Conservation (phyloP, 78 protist species). For the Monocercomonoides exilis region DNA sequence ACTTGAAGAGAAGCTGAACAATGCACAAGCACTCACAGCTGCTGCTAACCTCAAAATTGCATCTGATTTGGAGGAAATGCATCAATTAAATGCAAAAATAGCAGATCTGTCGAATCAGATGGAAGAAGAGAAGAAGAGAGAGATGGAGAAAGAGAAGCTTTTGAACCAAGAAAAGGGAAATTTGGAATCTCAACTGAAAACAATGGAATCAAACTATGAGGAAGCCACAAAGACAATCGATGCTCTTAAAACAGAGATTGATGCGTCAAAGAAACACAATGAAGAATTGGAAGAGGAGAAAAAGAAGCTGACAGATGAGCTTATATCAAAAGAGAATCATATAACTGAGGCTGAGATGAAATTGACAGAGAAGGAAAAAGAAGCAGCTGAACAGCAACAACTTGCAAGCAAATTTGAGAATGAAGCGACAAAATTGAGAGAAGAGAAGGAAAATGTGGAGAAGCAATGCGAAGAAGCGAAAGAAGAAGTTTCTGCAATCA, state of each 20-base stretch:
- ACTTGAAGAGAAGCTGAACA: background rate
- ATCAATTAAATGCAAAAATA: background rate
- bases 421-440: too few relatives aligned
- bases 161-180: too few relatives aligned
- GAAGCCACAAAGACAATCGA: background rate
- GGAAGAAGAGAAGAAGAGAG: too few relatives aligned
- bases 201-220: background rate
- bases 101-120: background rate
- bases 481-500: too few relatives aligned
- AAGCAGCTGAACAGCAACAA: too few relatives aligned
- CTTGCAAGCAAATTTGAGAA: too few relatives aligned
- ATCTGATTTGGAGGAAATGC: background rate
- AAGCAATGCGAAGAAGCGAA: too few relatives aligned
- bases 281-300: background rate
- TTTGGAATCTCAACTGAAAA: background rate
- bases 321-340: background rate
- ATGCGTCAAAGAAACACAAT: background rate
- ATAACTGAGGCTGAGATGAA: background rate
- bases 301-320: background rate
- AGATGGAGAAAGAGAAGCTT: too few relatives aligned
- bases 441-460: too few relatives aligned
- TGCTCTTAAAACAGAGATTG: background rate
- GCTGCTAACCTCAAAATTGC: background rate
- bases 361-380: too few relatives aligned
- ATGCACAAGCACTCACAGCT: background rate